phyloP scores from a whole-genome alignment of 2,329 filamentous ascomycete species.

The Diplodia intermedia region DNA sequence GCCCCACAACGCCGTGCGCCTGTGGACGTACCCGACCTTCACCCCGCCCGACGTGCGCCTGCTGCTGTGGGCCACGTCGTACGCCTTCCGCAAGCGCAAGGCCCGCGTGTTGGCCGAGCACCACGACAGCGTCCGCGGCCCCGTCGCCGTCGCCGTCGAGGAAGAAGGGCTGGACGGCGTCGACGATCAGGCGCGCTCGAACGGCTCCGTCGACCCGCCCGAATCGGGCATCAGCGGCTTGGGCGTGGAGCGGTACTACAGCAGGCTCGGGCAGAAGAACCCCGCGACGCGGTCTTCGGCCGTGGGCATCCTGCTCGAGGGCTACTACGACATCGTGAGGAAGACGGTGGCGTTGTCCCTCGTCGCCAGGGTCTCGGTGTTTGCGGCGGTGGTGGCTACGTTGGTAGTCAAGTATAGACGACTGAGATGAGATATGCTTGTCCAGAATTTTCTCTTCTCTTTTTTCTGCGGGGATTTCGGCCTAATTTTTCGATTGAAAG shows the following conservation, averaged over 20 bases:
- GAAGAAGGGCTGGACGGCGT: constrained; percentile 41
- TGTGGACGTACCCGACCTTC: constrained; percentile 74
- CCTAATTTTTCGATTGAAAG: not conserved
- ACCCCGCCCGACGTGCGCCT: constrained; percentile 67
- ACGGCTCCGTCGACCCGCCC: constrained; percentile 38
- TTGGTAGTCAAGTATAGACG: constrained; percentile 16
- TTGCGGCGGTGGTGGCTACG: constrained; percentile 12
- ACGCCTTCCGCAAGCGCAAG: constrained; percentile 56
- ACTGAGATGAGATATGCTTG: constrained; percentile 3
- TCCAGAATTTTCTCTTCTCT: not conserved
- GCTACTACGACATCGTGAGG: constrained; percentile 60
- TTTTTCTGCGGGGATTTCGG: not conserved
- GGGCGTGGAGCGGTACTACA: constrained; percentile 52
- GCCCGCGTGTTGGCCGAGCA: constrained; percentile 33
- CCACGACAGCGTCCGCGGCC: constrained; percentile 1
- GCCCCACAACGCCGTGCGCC: constrained; percentile 65
- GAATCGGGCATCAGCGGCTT: constrained; percentile 56
- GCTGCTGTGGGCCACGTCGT: constrained; percentile 66
- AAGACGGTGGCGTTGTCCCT: constrained; percentile 55
- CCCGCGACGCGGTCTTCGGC: constrained; percentile 50
- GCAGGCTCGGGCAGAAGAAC: constrained; percentile 43
- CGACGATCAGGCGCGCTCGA: constrained; percentile 37
- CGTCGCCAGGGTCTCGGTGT: constrained; percentile 43
- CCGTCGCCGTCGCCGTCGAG: constrained; percentile 35
- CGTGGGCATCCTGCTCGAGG: constrained; percentile 59